Evolutionary conservation across 2,329 filamentous ascomycete species (phyloP), one percentile per base, ranked within the genome.

Genomic region (Scedosporium minutisporum): DNA sequence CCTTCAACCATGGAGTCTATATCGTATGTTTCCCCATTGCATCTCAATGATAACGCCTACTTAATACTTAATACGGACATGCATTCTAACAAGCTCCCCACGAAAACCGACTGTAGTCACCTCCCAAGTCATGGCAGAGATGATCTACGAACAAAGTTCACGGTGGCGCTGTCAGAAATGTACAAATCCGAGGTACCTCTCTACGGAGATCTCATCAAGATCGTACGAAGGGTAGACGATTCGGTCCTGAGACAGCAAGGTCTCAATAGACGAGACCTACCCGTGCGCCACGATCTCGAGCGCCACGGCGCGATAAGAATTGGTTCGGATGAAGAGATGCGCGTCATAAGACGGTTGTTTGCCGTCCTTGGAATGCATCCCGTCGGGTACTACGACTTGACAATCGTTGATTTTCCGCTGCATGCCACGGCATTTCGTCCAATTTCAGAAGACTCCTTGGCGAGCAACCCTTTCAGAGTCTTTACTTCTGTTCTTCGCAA

Each of bases 401-500:
- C 74, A 0, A 66, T 74, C 0, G 79, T 76, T 3, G 75, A 75
- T 0, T 70, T 83, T 14, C 81, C 80, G 0, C 75, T 83, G 68
- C 79, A 82, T 62, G 79, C 79, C 1, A 83, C 80, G 0, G 78
- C 76, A 7, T 83, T 83, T 64, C 75, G 81, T 1, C 79, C 80
- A 0, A 70, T 68, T 0, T 70, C 66, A 4, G 60, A 64, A 0
- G 65, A 69, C 1, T 71, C 76, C 0, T 69, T 82, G 3, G 63
- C 67, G 2, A 66, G 66, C 16, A 77, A 81, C 60, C 79, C 80
- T 0, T 82, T 82, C 62, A 29, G 74, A 6, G 69, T 76, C 6
- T 76, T 76, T 57, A 73, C 71, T 2, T 72, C 74, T 0, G 62
- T 76, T 2, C 69, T 76, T 6, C 68, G 80, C 0, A 73, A 75